Percentiles rank a stretch among this genome's conserved stretches.
Conservation (phyloP, 192 early-diverging fungal species). For the Rhizophagus sp. region DNA sequence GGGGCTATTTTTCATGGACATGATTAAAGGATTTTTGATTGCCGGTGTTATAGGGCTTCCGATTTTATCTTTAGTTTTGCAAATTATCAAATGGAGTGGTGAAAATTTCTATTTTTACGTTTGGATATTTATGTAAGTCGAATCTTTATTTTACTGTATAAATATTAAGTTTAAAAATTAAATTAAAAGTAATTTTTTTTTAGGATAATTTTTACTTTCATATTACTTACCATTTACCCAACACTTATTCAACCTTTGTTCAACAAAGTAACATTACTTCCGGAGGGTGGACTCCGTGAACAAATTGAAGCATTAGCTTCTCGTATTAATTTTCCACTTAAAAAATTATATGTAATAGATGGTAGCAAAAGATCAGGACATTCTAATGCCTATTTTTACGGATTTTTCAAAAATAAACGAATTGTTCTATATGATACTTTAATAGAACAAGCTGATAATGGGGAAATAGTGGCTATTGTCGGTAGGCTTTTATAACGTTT, state of each 20-base stretch:
- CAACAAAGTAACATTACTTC: slow-evolving; percentile 90
- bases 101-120: slow-evolving; percentile 87
- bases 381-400: slow-evolving; percentile 96
- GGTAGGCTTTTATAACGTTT: slow-evolving; percentile 48
- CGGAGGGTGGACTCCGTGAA: slow-evolving; percentile 75
- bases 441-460: slow-evolving; percentile 75
- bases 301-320: slow-evolving; percentile 82
- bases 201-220: slow-evolving; percentile 68
- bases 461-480: slow-evolving; percentile 93
- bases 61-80: slow-evolving; percentile 75
- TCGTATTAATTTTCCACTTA: slow-evolving; percentile 86
- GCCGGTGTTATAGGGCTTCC: slow-evolving; percentile 75
- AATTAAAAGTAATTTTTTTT: slow-evolving; percentile 4
- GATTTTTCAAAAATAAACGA: slow-evolving; percentile 95
- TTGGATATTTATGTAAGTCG: slow-evolving; percentile 82
- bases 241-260: slow-evolving; percentile 98
- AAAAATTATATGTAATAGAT: slow-evolving; percentile 95
- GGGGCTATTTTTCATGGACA: slow-evolving; percentile 75
- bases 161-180: background rate
- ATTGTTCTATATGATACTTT: slow-evolving; percentile 96
- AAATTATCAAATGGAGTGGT: slow-evolving; percentile 81
- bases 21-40: slow-evolving; percentile 72
- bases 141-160: background rate
- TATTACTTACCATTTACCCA: slow-evolving; percentile 83
- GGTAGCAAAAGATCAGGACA: slow-evolving; percentile 89